Evolutionary conservation across 495 filamentous ascomycete genomes (phyloP).

Genomic region (Apiosordaria backusii): DNA sequence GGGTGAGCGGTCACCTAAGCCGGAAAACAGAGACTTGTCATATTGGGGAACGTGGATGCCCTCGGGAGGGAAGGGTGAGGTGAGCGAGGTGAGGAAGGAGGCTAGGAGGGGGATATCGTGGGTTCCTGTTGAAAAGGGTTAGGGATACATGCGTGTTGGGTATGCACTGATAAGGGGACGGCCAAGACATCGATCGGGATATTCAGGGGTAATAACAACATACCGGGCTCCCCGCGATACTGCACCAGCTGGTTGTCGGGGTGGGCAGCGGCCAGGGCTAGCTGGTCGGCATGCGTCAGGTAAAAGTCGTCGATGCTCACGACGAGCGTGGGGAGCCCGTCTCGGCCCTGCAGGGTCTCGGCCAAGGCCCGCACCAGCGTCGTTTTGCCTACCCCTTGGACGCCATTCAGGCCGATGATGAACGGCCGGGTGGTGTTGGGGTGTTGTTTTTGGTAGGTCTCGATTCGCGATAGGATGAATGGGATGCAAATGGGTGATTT

Average conservation of each 20-base stretch:
- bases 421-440: constrained; percentile 43
- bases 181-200: not conserved
- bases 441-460: constrained; percentile 43
- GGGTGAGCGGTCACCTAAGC: constrained; percentile 73
- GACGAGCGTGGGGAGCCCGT: constrained; percentile 68
- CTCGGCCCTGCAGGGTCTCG: constrained; percentile 59
- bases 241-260: constrained; percentile 72
- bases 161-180: not conserved
- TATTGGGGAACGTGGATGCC: constrained; percentile 68
- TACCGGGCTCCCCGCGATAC: constrained; percentile 73
- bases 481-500: constrained; percentile 84
- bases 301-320: constrained; percentile 93
- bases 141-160: not conserved
- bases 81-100: constrained; percentile 60
- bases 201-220: constrained; percentile 9
- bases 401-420: constrained; percentile 60
- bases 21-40: constrained; percentile 75
- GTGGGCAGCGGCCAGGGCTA: constrained; percentile 60
- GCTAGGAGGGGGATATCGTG: constrained; percentile 71
- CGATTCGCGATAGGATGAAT: constrained; percentile 70
- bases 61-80: constrained; percentile 48
- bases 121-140: constrained; percentile 52
- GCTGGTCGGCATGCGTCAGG: constrained; percentile 67
- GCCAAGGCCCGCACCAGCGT: constrained; percentile 73
- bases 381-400: constrained; percentile 90